Evolutionary conservation across 208 protist species (phyloP), one percentile per base, ranked within the genome.

Genomic region (Trypanosoma platydactyli): DNA sequence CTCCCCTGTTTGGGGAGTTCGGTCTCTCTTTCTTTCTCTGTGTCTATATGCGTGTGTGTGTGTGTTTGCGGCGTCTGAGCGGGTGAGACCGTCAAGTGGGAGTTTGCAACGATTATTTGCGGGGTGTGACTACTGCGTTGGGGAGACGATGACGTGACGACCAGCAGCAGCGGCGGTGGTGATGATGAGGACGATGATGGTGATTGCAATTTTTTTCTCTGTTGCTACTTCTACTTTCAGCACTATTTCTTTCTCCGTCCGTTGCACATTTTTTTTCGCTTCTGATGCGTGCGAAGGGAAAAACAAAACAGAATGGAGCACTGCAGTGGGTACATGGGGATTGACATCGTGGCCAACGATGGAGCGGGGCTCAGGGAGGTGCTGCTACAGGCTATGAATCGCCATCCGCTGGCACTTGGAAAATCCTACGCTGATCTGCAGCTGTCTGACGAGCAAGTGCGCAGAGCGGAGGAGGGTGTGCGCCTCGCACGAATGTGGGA

Each of bases 231-330:
- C 46, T 52, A 45, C 22, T 52, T 22, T 44, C 27, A 5, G 6
- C 29, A 48, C 27, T 40, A 44, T 40, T 22, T 29, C 38, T 57
- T 44, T 56, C 29, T 33, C 15, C 27, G n/a, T 57, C 20, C 44
- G 62, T 16, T 71, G 24, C 53, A 4, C 24, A 56, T 60, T 51
- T 63, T 50, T 71, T 20, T 72, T 71, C 55, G 51, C 68, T 68
- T 54, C 50, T 46, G 55, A 30, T 35, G 18, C 7, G 42, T 59
- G 42, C 33, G 24, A 18, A 68, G 6, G 41, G 46, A 59, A 5
- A 69, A 49, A 15, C 15, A 33, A 63, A 46, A 72, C 38, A 58
- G 6, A 52, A 55, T 51, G 18, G 38, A 35, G 33, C 3, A 56
- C 1, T 49, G 22, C 40, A 33, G 22, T 13, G 33, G 13, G 41